Evolutionary conservation across 441 rosid species (phyloP).

Genomic region (Sinapis alba): DNA sequence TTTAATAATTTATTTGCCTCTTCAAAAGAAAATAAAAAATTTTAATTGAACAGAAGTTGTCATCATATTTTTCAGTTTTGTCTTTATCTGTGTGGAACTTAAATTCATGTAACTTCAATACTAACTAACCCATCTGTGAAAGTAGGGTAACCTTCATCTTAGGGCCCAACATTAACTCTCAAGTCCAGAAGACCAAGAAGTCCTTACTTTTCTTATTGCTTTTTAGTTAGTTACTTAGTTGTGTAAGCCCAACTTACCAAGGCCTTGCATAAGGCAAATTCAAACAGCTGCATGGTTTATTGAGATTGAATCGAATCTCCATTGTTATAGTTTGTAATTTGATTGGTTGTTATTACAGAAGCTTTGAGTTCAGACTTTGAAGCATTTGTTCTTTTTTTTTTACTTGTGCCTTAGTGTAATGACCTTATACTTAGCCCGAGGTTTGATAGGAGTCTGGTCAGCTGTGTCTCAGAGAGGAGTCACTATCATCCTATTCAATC

Average conservation of each 20-base stretch:
- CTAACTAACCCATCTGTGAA: not conserved
- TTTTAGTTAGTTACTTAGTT: not conserved
- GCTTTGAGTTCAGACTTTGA: not conserved
- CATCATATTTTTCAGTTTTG: constrained; percentile 4
- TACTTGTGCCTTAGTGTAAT: not conserved
- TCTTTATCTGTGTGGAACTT: constrained; percentile 3
- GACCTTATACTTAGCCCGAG: too few relatives aligned
- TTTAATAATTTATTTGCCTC: not conserved
- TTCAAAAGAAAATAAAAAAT: not conserved
- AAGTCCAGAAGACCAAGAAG: not conserved
- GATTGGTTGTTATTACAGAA: not conserved
- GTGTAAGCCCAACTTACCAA: not conserved
- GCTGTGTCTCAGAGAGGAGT: constrained; percentile 1
- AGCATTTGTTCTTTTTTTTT: not conserved
- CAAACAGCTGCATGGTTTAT: not conserved
- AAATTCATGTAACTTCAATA: not conserved
- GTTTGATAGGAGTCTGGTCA: too few relatives aligned
- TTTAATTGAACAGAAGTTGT: too few relatives aligned
- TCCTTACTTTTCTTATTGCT: not conserved
- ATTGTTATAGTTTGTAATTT: constrained; percentile 2
- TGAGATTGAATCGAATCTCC: too few relatives aligned
- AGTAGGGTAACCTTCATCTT: not conserved
- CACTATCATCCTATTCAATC: constrained; percentile 20
- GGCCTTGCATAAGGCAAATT: not conserved
- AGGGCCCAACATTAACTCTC: constrained; percentile 4